Conservation (phyloP, 2,329 filamentous ascomycete species). For the Alternaria novae-zelandiae region DNA sequence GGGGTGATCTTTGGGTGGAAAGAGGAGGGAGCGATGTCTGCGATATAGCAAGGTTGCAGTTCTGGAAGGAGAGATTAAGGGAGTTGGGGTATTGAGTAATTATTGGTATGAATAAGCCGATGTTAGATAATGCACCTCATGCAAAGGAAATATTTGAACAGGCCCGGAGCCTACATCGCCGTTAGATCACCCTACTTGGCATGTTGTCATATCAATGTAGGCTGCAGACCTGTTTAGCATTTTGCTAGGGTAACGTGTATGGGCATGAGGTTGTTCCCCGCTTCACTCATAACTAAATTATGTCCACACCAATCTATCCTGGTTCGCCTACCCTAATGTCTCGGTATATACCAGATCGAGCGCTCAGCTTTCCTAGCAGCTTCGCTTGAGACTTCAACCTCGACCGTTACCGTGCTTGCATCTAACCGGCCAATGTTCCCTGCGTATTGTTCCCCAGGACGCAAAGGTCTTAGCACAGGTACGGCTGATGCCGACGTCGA, state of each 20-base stretch:
- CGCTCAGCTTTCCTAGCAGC: background rate
- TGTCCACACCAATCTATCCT: background rate
- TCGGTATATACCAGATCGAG: background rate
- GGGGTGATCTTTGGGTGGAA: background rate
- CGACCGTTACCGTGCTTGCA: background rate
- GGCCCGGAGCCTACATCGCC: background rate
- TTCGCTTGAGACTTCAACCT: background rate
- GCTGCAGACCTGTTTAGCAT: background rate
- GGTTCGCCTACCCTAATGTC: background rate
- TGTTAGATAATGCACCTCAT: background rate
- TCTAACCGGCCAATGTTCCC: background rate
- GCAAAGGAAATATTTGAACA: background rate
- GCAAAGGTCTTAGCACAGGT: background rate
- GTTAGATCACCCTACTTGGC: background rate
- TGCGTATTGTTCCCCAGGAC: background rate
- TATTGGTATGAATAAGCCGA: background rate
- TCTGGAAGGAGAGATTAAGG: background rate
- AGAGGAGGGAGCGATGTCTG: background rate
- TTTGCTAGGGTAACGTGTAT: background rate
- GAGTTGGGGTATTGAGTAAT: background rate
- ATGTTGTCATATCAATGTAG: background rate
- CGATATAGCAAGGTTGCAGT: background rate
- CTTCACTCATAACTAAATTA: background rate
- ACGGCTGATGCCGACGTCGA: background rate
- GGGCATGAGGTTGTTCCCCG: background rate